phyloP scores from a whole-genome alignment of 441 rosid species.

The Populus hybrid region DNA sequence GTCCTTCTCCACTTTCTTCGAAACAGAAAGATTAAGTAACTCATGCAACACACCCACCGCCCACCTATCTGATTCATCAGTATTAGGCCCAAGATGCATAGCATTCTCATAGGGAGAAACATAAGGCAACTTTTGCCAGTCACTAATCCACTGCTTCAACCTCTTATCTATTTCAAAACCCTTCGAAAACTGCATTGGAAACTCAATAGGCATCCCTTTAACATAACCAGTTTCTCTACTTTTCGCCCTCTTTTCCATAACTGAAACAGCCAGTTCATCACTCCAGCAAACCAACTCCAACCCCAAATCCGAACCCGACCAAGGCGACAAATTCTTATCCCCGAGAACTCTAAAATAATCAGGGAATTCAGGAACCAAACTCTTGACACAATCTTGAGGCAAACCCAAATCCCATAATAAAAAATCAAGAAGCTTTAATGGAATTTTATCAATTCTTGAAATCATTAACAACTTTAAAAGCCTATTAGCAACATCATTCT shows the following conservation, averaged over 20 bases:
- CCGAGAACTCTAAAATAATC: constrained; percentile 63
- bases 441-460: constrained; percentile 52
- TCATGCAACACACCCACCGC: constrained; percentile 69
- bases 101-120: constrained; percentile 76
- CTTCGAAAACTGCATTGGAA: constrained; percentile 54
- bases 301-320: constrained; percentile 29
- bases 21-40: constrained; percentile 62
- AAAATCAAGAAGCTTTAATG: constrained; percentile 52
- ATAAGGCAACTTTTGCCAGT: constrained; percentile 88
- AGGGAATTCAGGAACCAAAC: constrained; percentile 69
- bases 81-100: constrained; percentile 49
- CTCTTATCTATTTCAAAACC: constrained; percentile 75
- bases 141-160: constrained; percentile 63
- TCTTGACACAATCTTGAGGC: constrained; percentile 47
- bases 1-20: constrained; percentile 69
- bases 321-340: constrained; percentile 5
- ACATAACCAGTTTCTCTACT: constrained; percentile 26
- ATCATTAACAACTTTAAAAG: constrained; percentile 74
- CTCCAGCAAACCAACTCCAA: constrained; percentile 88
- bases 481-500: constrained; percentile 60
- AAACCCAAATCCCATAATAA: constrained; percentile 78
- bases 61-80: constrained; percentile 86
- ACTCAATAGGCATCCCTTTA: constrained; percentile 50
- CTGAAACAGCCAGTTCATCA: constrained; percentile 53
- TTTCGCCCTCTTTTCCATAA: constrained; percentile 52